Base-by-base conservation (phyloP, 495 filamentous ascomycete genomes). In the Daldinia bambusicola region DNA sequence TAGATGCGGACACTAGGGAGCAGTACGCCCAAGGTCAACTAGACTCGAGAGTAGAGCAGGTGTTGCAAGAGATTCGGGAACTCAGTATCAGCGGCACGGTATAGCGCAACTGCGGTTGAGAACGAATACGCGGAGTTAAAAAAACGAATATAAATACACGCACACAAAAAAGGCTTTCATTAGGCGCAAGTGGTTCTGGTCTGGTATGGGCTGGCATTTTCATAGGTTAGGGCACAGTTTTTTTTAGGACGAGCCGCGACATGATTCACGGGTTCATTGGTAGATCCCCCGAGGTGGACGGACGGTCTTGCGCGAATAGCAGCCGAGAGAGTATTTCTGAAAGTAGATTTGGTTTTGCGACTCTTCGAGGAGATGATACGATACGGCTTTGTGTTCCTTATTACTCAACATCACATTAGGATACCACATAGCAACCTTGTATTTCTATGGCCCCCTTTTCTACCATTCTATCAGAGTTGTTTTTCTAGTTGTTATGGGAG, bases 51-150 rank as follows among this genome's bases (percentile, higher is more conserved):
- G 95, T 99, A 40, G 95, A 99, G 83, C 91, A 98, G 82, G 95
- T 98, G 63, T 74, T 99, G 80, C 94, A 98, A 78, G 93, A 98
- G 84, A 98, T 99, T 80, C 85, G 95, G 74, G 95, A 97, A 80
- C 80, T 99, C 81, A 98, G 94, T 81, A 98, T 99, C 86, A 87
- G 85, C 67, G 86, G 86, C 56, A 88, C 86, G 6, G 85, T 88
- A 14, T 88, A 75, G 77, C 56, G 4, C 2, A 55, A 32, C n/a
- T 45, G 16, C 48, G 16, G 36, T 30, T 18, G 52, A 51, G 31
- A 20, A 69, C 53, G n/a, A 43, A 61, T 60, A 56, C 55, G 55
- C 50, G 66, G 68, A 60, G 37, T 75, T 67, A 31, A 31, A 22
- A 61, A 66, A 20, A 20, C 26, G 26, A 26, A 26, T 26, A 26